Evolutionary conservation across 1,284 basidiomycete species (phyloP), one percentile per base, ranked within the genome.

Genomic region (Meripilus lineatus): DNA sequence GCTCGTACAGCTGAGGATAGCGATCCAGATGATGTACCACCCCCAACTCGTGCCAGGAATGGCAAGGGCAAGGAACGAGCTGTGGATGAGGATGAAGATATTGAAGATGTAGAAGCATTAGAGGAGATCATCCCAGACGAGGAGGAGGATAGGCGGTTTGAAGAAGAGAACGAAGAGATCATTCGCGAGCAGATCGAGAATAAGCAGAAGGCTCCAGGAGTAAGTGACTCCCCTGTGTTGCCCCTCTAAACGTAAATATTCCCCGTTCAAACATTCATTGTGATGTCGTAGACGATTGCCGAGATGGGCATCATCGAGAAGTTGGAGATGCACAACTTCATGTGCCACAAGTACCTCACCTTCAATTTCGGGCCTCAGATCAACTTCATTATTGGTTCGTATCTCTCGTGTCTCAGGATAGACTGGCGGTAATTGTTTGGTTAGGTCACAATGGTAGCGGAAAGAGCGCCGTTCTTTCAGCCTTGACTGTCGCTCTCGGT

Each of bases 381-480:
- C 61, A 98, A 99, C 68, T 98, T 99, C 60, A 87, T 99, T 52
- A 95, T 97, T 46, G 96, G 96, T 75, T 68, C 62, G 72, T 78
- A 8, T 26, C 22, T 34, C 32, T 39, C 26, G 17, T 15, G 22
- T 24, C 24, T 38, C 32, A 20, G 17, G 25, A 24, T 17, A n/a
- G 20, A 26, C n/a, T n/a, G n/a, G n/a, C n/a, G n/a, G n/a, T n/a
- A n/a, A n/a, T n/a, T n/a, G n/a, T n/a, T n/a, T n/a, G n/a, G n/a
- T 13, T 48, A 89, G 86, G 85, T 25, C 84, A 88, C 51, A 89
- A 89, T 57, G 84, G 84, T 66, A 89, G 92, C 65, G 94, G 96
- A 11, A 99, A 99, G 69, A 95, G 91, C 59, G 94, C 96, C 1
- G 84, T 97, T 32, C 74, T 99, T 25, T 93, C 95, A 6, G 96